Evolutionary conservation across 345 rosid species (phyloP).

Genomic region (Melaleuca quinquenervia): DNA sequence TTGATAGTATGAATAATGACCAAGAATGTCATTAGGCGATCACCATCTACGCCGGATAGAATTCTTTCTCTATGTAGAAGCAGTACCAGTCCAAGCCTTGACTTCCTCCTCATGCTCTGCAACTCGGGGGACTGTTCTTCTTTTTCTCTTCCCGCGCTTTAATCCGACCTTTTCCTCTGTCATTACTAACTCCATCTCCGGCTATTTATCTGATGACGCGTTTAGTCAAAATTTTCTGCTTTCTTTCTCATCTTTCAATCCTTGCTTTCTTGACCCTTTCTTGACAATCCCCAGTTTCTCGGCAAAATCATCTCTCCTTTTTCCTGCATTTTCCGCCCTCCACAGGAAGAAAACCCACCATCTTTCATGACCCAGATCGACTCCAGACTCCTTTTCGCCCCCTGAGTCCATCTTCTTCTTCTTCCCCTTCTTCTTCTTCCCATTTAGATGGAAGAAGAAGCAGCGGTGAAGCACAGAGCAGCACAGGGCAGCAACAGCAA

Average conservation of each 20-base stretch:
- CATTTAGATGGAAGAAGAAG: not conserved
- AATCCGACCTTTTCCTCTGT: not conserved
- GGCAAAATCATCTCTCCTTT: not conserved
- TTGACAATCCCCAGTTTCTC: not conserved
- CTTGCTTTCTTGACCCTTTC: not conserved
- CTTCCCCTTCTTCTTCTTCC: not conserved
- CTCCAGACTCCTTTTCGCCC: not conserved
- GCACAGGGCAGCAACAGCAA: constrained; percentile 12
- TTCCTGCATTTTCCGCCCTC: not conserved
- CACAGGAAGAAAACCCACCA: not conserved
- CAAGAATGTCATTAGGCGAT: not conserved
- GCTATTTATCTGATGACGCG: constrained; percentile 5
- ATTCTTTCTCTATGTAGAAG: not conserved
- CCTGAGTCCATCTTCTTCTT: not conserved
- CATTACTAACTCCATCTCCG: constrained; percentile 5
- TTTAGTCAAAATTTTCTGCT: constrained; percentile 30
- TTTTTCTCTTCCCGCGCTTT: not conserved
- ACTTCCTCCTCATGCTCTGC: not conserved
- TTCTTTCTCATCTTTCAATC: not conserved
- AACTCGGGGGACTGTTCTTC: not conserved
- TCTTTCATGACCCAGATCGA: not conserved
- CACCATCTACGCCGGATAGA: not conserved
- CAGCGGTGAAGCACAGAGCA: constrained; percentile 15
- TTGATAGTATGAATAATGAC: not conserved
- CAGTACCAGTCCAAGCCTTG: not conserved